These are phyloP conservation scores for Camelina laxa DNA, from an alignment of 345 rosid genomes.

Conservation along the genomic window DNA sequence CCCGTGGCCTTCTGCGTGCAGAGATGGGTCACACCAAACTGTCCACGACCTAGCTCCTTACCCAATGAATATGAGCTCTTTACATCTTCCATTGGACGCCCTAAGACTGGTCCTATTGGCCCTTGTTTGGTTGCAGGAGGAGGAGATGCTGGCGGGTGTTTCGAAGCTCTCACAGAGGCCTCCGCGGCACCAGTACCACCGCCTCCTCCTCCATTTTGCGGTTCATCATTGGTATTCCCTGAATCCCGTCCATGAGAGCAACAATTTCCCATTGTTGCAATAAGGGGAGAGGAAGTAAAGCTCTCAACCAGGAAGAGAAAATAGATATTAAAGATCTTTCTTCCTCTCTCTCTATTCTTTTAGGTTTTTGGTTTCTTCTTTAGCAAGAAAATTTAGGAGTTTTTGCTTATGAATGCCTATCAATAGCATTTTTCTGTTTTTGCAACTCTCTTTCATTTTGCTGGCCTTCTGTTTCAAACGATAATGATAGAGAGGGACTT, in stretches of 20 bases:
- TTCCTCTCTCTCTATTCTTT: slow-evolving; percentile 37
- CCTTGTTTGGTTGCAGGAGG: slow-evolving; percentile 49
- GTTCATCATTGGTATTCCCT: slow-evolving; percentile 42
- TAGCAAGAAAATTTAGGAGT: slow-evolving; percentile 36
- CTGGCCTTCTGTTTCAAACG: slow-evolving; percentile 29
- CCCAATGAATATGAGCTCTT: slow-evolving; percentile 71
- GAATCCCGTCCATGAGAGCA: slow-evolving; percentile 61
- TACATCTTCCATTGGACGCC: slow-evolving; percentile 91
- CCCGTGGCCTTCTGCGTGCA: slow-evolving; percentile 78
- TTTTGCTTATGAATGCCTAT: slow-evolving; percentile 31
- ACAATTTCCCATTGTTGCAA: slow-evolving; percentile 70
- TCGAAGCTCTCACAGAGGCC: slow-evolving; percentile 29
- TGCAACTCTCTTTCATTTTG: slow-evolving; percentile 16
- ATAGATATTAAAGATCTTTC: slow-evolving; percentile 19
- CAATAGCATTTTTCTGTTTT: slow-evolving; percentile 38
- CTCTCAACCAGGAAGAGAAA: slow-evolving; percentile 31
- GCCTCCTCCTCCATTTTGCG: slow-evolving; percentile 40
- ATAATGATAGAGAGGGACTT: slow-evolving; percentile 35
- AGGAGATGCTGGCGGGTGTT: slow-evolving; percentile 43
- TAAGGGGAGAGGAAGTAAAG: slow-evolving; percentile 43
- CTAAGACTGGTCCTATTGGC: slow-evolving; percentile 74
- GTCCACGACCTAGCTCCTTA: slow-evolving; percentile 90
- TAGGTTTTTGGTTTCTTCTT: slow-evolving; percentile 42
- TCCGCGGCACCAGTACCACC: background rate
- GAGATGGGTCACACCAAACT: slow-evolving; percentile 85